Conservation (phyloP, 805 yeast species). For the Starmerella stigmatis region DNA sequence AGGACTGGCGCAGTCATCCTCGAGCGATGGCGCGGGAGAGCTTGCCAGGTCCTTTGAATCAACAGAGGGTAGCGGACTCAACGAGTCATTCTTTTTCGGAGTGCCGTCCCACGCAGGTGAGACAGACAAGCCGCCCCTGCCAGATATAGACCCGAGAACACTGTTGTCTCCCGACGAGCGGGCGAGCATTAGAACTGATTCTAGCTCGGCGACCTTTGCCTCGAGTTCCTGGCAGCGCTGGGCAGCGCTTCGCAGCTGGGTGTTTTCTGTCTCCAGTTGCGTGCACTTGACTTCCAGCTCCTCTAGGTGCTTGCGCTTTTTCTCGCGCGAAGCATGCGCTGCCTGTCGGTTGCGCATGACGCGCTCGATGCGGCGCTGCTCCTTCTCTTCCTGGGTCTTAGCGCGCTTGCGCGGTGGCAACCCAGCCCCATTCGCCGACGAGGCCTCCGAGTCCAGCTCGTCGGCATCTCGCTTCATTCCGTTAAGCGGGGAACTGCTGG, state of each 20-base stretch:
- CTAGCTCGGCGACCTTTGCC: slow-evolving; percentile 23
- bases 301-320: slow-evolving; percentile 87
- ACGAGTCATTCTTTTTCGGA: too few species aligned
- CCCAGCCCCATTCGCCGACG: slow-evolving; percentile 4
- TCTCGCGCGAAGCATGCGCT: slow-evolving; percentile 94
- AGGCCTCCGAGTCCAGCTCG: slow-evolving; percentile 19
- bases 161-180: slow-evolving; percentile 22
- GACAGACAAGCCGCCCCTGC: too few species aligned
- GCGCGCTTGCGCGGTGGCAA: slow-evolving; percentile 95
- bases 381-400: slow-evolving; percentile 91
- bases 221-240: slow-evolving; percentile 13
- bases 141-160: slow-evolving; percentile 15
- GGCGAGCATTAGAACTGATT: slow-evolving; percentile 21
- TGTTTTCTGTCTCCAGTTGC: slow-evolving; percentile 26
- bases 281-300: slow-evolving; percentile 52
- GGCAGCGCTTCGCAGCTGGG: slow-evolving; percentile 20
- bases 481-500: slow-evolving; percentile 9
- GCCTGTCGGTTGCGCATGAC: slow-evolving; percentile 90
- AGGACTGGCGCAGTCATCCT: slow-evolving; percentile 24
- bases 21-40: slow-evolving; percentile 23
- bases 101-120: too few species aligned
- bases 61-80: too few species aligned
- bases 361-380: slow-evolving; percentile 87
- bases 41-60: slow-evolving; percentile 3
- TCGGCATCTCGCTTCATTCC: slow-evolving; percentile 7